These are phyloP conservation scores for Podospora sp. DNA, from an alignment of 495 filamentous ascomycete species.

Conservation along the genomic window DNA sequence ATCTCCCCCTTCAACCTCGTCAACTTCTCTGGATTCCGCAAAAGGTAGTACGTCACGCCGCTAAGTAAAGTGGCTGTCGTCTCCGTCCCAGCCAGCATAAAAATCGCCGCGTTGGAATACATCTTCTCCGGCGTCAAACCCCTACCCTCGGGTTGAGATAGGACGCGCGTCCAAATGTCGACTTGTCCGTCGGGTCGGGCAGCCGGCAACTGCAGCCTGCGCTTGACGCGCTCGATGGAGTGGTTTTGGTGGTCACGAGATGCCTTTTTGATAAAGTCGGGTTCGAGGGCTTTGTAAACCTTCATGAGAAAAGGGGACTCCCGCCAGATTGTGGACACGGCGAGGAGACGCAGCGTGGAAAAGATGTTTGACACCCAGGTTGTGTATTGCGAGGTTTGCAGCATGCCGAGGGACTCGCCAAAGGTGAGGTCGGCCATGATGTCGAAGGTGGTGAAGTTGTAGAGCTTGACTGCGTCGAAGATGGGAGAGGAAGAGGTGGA, in stretches of 20 bases:
- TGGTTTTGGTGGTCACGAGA: neutral
- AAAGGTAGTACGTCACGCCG: slow-evolving; percentile 49
- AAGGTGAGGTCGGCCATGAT: slow-evolving; percentile 58
- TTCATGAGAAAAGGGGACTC: too few species aligned
- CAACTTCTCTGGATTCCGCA: slow-evolving; percentile 44
- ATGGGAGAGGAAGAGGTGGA: neutral
- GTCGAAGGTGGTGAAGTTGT: slow-evolving; percentile 58
- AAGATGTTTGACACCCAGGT: slow-evolving; percentile 4
- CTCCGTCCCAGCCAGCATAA: slow-evolving; percentile 43
- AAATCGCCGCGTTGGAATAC: slow-evolving; percentile 27
- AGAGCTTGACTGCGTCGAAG: slow-evolving; percentile 46
- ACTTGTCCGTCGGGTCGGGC: neutral
- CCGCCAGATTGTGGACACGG: too few species aligned
- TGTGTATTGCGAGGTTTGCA: slow-evolving; percentile 30
- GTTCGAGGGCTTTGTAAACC: too few species aligned
- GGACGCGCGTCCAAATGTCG: neutral
- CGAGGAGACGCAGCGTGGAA: neutral
- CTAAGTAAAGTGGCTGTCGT: slow-evolving; percentile 55
- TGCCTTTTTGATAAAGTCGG: neutral
- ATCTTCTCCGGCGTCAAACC: slow-evolving; percentile 30
- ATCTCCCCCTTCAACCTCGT: slow-evolving; percentile 50
- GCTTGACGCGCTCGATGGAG: neutral
- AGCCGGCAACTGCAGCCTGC: neutral
- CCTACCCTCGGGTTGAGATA: neutral
- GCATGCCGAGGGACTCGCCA: slow-evolving; percentile 55